Percentiles rank a stretch among this genome's conserved stretches.
Conservation (phyloP, 179 eudicot genomes). For the Pouteria campechiana region DNA sequence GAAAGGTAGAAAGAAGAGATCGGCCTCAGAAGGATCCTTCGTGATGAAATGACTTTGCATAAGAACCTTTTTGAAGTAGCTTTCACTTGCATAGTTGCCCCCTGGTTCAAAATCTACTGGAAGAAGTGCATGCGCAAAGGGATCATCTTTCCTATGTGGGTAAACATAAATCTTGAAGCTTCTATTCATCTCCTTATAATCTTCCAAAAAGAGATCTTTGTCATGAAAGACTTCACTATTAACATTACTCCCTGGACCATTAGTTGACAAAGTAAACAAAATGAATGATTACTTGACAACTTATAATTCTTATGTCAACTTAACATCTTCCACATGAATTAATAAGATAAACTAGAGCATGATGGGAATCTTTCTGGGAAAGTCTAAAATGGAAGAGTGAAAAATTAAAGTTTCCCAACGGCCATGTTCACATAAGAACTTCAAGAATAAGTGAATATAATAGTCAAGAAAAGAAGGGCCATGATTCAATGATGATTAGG, state of each 20-base stretch:
- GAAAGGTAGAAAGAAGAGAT: slow-evolving; percentile 75
- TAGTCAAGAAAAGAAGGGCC: no score
- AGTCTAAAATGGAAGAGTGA: background rate
- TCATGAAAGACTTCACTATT: slow-evolving; percentile 46
- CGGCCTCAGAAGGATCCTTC: slow-evolving; percentile 48
- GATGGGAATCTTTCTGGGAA: background rate
- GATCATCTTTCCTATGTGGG: slow-evolving; percentile 47
- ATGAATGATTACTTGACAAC: no score
- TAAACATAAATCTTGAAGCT: slow-evolving; percentile 61
- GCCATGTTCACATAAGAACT: no score
- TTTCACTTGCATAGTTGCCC: slow-evolving; percentile 92
- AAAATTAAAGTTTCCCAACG: background rate
- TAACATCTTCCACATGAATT: no score
- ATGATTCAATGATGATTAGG: no score
- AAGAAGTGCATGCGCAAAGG: slow-evolving; percentile 59
- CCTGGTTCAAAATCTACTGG: slow-evolving; percentile 50
- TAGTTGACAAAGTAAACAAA: no score
- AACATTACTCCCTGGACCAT: slow-evolving; percentile 15
- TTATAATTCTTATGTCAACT: no score
- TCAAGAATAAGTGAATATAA: no score
- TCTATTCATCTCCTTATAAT: slow-evolving; percentile 60
- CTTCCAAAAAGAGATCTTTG: slow-evolving; percentile 38
- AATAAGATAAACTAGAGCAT: no score
- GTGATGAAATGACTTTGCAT: slow-evolving; percentile 62
- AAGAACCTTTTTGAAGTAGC: slow-evolving; percentile 61